phyloP scores from a whole-genome alignment of 169 alveolate species.

The Pseudocohnilembus persalinus region DNA sequence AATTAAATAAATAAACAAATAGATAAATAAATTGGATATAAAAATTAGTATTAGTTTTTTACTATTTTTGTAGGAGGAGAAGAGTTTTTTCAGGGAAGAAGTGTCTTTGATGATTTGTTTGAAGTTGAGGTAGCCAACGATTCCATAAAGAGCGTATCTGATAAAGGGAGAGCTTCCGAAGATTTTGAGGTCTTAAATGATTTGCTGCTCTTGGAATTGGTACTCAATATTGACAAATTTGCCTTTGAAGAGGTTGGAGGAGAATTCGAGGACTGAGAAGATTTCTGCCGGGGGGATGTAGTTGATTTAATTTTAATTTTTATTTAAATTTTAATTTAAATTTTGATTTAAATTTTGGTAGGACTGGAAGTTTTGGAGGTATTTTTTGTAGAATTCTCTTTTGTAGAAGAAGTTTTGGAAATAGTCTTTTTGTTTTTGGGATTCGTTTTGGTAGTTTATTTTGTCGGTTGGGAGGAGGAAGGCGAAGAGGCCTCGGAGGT shows the following conservation, averaged over 20 bases:
- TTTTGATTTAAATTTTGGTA: too few relatives aligned
- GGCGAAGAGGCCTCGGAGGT: neutral
- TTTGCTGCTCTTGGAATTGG: neutral
- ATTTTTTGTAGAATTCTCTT: neutral
- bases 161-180: neutral
- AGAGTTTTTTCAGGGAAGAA: too few relatives aligned
- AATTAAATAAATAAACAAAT: too few relatives aligned
- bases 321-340: too few relatives aligned
- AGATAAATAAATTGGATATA: too few relatives aligned
- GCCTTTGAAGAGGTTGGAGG: neutral
- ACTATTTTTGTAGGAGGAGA: too few relatives aligned
- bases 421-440: too few relatives aligned
- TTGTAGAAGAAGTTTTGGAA: too few relatives aligned
- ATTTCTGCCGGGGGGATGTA: neutral
- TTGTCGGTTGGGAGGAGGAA: neutral
- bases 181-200: neutral
- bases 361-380: neutral
- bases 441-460: neutral
- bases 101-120: too few relatives aligned
- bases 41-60: too few relatives aligned
- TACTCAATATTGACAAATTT: neutral
- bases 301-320: too few relatives aligned
- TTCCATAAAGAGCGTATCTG: neutral
- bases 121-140: neutral
- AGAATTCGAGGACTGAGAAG: neutral